Percentiles rank a stretch among this genome's conserved stretches.
These are phyloP conservation scores for Clohesyomyces aquaticus DNA, from an alignment of 495 filamentous ascomycete species.

Conservation along the genomic window DNA sequence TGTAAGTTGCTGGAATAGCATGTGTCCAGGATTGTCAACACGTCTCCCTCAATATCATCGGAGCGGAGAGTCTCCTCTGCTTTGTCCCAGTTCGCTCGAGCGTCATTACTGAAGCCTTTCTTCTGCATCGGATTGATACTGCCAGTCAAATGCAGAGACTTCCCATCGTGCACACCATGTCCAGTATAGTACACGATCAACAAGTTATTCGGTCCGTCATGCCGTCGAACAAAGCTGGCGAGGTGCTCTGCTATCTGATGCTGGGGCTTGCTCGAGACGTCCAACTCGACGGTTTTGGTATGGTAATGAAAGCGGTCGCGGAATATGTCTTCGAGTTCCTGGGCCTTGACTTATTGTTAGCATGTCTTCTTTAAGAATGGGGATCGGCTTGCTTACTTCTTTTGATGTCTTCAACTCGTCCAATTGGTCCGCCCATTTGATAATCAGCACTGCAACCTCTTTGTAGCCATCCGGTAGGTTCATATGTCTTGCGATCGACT, in stretches of 20 bases:
- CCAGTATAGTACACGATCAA: constrained; percentile 45
- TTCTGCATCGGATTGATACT: constrained; percentile 3
- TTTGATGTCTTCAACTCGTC: constrained; percentile 33
- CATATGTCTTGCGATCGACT: constrained; percentile 28
- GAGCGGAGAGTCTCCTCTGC: constrained; percentile 33
- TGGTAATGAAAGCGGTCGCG: constrained; percentile 33
- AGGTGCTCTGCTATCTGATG: constrained; percentile 30
- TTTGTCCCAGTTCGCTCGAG: constrained; percentile 38
- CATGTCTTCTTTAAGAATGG: not conserved
- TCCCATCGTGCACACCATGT: constrained; percentile 33
- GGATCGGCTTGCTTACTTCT: constrained; percentile 24
- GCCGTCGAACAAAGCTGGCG: constrained; percentile 23
- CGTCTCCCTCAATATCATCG: constrained; percentile 37
- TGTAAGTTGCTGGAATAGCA: constrained; percentile 39
- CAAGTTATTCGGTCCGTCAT: constrained; percentile 38
- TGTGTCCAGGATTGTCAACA: constrained; percentile 42
- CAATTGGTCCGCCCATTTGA: constrained; percentile 40
- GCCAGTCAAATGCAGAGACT: constrained; percentile 25
- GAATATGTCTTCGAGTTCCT: constrained; percentile 35
- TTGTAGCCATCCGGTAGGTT: constrained; percentile 36
- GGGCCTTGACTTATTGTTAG: constrained; percentile 19
- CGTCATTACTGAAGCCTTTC: constrained; percentile 18
- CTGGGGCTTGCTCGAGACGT: constrained; percentile 33
- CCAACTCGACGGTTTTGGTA: constrained; percentile 31
- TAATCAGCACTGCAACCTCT: constrained; percentile 36